Evolutionary conservation across 2,329 filamentous ascomycete genomes (phyloP).

Genomic region (Fusarium ambrosium): DNA sequence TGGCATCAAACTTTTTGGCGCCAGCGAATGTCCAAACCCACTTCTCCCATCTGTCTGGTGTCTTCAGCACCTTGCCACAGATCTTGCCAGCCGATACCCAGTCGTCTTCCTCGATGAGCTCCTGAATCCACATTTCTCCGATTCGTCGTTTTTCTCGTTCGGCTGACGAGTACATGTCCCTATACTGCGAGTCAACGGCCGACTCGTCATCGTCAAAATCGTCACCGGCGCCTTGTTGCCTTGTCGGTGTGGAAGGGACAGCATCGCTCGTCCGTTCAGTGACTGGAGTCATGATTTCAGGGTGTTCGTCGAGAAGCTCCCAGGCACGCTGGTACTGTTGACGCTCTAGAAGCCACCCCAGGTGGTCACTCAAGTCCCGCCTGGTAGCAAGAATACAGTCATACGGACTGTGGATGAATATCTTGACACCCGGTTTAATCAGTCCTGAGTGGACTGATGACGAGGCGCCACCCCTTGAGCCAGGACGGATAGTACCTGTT

Average conservation of each 20-base stretch:
- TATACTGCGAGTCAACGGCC: slow-evolving; percentile 69
- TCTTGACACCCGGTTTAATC: slow-evolving; percentile 72
- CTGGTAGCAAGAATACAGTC: slow-evolving; percentile 95
- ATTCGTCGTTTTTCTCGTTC: slow-evolving; percentile 92
- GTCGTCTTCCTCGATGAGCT: slow-evolving; percentile 79
- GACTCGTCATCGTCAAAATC: slow-evolving; percentile 81
- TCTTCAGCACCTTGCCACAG: slow-evolving; percentile 85
- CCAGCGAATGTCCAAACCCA: slow-evolving; percentile 95
- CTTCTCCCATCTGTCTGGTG: slow-evolving; percentile 88
- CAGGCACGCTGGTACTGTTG: slow-evolving; percentile 87
- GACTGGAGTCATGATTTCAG: slow-evolving; percentile 72
- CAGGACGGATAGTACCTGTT: slow-evolving; percentile 49
- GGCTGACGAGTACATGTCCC: slow-evolving; percentile 72
- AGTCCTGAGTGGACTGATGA: slow-evolving; percentile 66
- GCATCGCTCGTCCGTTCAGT: slow-evolving; percentile 57
- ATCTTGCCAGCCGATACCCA: slow-evolving; percentile 85
- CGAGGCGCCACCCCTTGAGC: slow-evolving; percentile 40
- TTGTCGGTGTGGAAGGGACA: slow-evolving; percentile 58
- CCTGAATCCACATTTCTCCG: slow-evolving; percentile 93
- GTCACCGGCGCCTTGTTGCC: slow-evolving; percentile 58
- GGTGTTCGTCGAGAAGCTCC: slow-evolving; percentile 89
- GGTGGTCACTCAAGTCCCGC: slow-evolving; percentile 86
- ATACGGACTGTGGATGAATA: slow-evolving; percentile 96
- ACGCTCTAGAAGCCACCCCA: slow-evolving; percentile 87
- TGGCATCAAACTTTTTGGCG: slow-evolving; percentile 88